phyloP scores from a whole-genome alignment of 805 yeast genomes.

The Debaryomyces castellii region DNA sequence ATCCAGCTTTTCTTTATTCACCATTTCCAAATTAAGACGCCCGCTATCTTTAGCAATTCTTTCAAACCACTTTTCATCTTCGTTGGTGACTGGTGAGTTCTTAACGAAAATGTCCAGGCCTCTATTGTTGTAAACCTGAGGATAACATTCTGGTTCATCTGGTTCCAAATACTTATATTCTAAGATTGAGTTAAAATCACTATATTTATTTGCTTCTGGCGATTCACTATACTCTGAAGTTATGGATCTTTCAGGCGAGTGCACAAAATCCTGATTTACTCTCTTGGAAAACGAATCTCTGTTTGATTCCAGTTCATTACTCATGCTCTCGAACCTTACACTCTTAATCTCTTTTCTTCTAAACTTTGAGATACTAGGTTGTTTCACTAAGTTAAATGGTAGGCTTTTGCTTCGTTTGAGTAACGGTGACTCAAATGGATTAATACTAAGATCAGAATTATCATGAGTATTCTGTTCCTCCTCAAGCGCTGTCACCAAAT shows the following conservation, averaged over 20 bases:
- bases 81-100: neutral
- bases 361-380: slow-evolving; percentile 9
- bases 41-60: slow-evolving; percentile 2
- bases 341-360: slow-evolving; percentile 8
- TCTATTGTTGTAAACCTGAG: neutral
- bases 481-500: slow-evolving; percentile 3
- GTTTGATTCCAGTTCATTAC: neutral
- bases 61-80: slow-evolving; percentile 1
- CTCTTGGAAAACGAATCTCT: neutral
- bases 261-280: neutral
- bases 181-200: slow-evolving; percentile 1
- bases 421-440: slow-evolving; percentile 17
- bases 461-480: slow-evolving; percentile 8
- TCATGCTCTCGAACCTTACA: slow-evolving; percentile 9
- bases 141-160: slow-evolving; percentile 1
- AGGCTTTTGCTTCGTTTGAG: slow-evolving; percentile 16
- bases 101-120: neutral
- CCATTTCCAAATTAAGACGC: neutral
- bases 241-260: slow-evolving; percentile 6
- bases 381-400: slow-evolving; percentile 9
- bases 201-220: neutral
- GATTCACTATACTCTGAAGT: slow-evolving; percentile 9
- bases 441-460: slow-evolving; percentile 17
- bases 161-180: slow-evolving; percentile 4
- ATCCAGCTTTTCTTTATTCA: neutral